Conservation (phyloP, 768 basidiomycete genomes). For the Leucosporidium yakuticum region DNA sequence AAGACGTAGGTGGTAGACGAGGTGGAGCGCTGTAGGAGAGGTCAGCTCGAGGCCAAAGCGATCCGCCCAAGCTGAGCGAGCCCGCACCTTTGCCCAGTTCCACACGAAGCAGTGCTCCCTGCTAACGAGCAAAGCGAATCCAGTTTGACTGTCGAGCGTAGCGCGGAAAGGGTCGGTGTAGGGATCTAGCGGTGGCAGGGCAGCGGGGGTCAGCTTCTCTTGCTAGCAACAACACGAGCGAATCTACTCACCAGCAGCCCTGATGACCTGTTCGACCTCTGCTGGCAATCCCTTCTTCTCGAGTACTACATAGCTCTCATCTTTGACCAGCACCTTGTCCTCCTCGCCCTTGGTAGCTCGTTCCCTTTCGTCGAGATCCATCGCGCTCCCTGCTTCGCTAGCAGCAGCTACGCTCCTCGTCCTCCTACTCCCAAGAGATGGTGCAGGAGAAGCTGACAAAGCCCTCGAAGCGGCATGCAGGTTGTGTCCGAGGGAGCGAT, state of each 20-base stretch:
- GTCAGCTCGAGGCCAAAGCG: not conserved
- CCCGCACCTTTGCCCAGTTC: slow-evolving; percentile 41
- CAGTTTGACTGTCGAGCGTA: slow-evolving; percentile 37
- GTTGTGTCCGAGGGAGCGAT: slow-evolving; percentile 8
- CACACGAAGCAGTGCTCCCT: slow-evolving; percentile 40
- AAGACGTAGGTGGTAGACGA: slow-evolving; percentile 42
- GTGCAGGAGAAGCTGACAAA: slow-evolving; percentile 9
- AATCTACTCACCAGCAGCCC: slow-evolving; percentile 17
- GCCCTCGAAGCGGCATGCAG: slow-evolving; percentile 2
- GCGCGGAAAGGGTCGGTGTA: slow-evolving; percentile 28
- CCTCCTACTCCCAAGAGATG: not conserved
- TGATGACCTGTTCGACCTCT: slow-evolving; percentile 26
- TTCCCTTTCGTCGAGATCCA: slow-evolving; percentile 28
- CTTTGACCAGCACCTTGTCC: slow-evolving; percentile 29
- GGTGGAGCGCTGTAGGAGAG: slow-evolving; percentile 35
- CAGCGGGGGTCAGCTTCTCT: not conserved
- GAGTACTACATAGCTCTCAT: slow-evolving; percentile 18
- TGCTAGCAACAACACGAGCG: not conserved
- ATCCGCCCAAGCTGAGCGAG: not conserved
- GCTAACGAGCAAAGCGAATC: slow-evolving; percentile 41
- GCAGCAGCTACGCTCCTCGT: slow-evolving; percentile 2
- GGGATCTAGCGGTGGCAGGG: slow-evolving; percentile 9
- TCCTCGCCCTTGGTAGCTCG: not conserved
- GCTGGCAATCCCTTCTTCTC: slow-evolving; percentile 22
- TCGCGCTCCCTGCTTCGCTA: slow-evolving; percentile 1